Evolutionary conservation across 2,329 filamentous ascomycete genomes (phyloP).

Genomic region (Alternaria longipes): DNA sequence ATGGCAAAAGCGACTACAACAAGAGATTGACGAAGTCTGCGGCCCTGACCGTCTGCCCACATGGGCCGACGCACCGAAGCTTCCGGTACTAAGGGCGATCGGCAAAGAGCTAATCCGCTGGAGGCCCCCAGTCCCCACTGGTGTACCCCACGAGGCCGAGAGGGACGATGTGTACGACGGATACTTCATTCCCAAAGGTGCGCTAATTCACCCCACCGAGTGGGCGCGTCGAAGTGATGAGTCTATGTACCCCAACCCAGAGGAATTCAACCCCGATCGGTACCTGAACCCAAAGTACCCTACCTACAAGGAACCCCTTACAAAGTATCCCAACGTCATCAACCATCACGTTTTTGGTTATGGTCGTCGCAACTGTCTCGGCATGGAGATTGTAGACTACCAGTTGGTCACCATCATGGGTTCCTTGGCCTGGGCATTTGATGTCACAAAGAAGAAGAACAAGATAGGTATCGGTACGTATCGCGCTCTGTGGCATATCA

Average conservation of each 20-base stretch:
- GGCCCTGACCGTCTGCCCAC: slow-evolving; percentile 43
- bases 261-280: slow-evolving; percentile 66
- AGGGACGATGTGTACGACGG: slow-evolving; percentile 29
- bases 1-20: slow-evolving; percentile 64
- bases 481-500: neutral
- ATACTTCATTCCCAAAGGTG: slow-evolving; percentile 29
- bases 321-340: slow-evolving; percentile 18
- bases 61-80: slow-evolving; percentile 14
- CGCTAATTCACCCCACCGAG: slow-evolving; percentile 25
- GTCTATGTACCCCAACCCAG: slow-evolving; percentile 66
- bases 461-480: slow-evolving; percentile 3
- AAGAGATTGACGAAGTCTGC: slow-evolving; percentile 66
- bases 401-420: slow-evolving; percentile 18
- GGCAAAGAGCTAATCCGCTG: slow-evolving; percentile 31
- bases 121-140: slow-evolving; percentile 26
- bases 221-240: slow-evolving; percentile 65
- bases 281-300: slow-evolving; percentile 55
- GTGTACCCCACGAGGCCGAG: slow-evolving; percentile 22
- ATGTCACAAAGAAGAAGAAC: slow-evolving; percentile 11
- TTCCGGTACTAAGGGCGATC: slow-evolving; percentile 20
- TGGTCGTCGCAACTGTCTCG: slow-evolving; percentile 24
- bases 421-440: slow-evolving; percentile 25
- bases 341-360: slow-evolving; percentile 23
- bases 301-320: slow-evolving; percentile 23
- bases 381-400: slow-evolving; percentile 25